Conservation (phyloP, 2,329 filamentous ascomycete species). For the Sclerotinia spermophila region DNA sequence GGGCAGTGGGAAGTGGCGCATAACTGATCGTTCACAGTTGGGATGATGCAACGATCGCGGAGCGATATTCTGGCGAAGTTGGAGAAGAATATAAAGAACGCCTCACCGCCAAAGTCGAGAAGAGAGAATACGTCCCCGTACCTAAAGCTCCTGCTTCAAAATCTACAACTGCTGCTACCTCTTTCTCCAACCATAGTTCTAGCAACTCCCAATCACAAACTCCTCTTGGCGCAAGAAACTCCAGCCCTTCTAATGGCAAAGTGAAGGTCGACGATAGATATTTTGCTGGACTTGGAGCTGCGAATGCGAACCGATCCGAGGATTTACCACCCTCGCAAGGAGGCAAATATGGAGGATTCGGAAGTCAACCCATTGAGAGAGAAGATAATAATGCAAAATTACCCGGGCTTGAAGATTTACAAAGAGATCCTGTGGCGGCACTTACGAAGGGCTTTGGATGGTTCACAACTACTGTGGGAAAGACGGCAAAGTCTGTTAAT, state of each 20-base stretch:
- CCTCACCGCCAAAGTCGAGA: constrained; percentile 82
- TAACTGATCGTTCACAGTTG: constrained; percentile 40
- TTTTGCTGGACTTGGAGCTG: constrained; percentile 78
- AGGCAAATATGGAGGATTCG: constrained; percentile 89
- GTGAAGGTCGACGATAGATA: constrained; percentile 78
- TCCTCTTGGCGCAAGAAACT: constrained; percentile 26
- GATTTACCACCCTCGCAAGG: constrained; percentile 81
- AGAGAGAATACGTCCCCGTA: constrained; percentile 75
- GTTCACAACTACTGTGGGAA: constrained; percentile 83
- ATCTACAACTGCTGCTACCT: constrained; percentile 9
- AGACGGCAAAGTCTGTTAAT: constrained; percentile 88
- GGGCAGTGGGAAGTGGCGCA: not conserved
- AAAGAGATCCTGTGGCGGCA: constrained; percentile 84
- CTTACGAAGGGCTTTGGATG: constrained; percentile 92
- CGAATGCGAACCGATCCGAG: constrained; percentile 74
- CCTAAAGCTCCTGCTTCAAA: constrained; percentile 46
- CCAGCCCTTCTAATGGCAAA: constrained; percentile 42
- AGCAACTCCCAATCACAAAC: constrained; percentile 24
- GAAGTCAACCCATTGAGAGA: constrained; percentile 59
- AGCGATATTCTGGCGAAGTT: constrained; percentile 83
- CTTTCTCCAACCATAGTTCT: constrained; percentile 14
- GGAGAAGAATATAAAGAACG: constrained; percentile 96
- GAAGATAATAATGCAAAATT: constrained; percentile 46
- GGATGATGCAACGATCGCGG: constrained; percentile 84
- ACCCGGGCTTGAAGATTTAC: constrained; percentile 79